phyloP scores from a whole-genome alignment of 768 basidiomycete species.

The Pisolithus microcarpus region DNA sequence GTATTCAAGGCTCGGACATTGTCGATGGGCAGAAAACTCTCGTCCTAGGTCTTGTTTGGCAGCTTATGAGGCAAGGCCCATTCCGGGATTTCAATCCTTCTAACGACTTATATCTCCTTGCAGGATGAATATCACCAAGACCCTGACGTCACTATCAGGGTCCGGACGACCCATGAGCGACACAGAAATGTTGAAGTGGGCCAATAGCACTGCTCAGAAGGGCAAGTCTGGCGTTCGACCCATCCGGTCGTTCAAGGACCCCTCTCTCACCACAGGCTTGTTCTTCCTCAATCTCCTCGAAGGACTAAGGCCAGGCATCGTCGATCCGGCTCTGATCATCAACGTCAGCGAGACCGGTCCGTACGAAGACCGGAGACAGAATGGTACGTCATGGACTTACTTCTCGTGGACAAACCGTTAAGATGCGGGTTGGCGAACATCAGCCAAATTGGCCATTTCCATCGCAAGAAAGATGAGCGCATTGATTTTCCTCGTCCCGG shows the following conservation, averaged over 20 bases:
- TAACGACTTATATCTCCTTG: neutral
- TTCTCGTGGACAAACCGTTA: neutral
- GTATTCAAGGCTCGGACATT: conserved; percentile 96
- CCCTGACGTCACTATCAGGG: conserved; percentile 63
- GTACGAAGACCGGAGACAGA: conserved; percentile 87
- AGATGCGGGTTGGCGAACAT: conserved; percentile 3
- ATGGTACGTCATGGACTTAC: conserved; percentile 53
- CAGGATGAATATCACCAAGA: conserved; percentile 86
- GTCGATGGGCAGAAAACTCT: conserved; percentile 90
- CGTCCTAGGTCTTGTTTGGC: conserved; percentile 96
- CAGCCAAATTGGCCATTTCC: conserved; percentile 95
- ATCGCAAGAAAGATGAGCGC: conserved; percentile 98
- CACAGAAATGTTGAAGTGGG: conserved; percentile 93
- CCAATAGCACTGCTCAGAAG: conserved; percentile 80
- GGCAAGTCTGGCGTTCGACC: conserved; percentile 49
- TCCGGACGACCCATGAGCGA: conserved; percentile 84
- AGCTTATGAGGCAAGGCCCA: conserved; percentile 74
- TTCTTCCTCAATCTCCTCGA: conserved; percentile 94
- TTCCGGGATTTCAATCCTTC: neutral
- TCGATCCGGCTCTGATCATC: conserved; percentile 78
- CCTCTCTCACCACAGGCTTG: conserved; percentile 75
- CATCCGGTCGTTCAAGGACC: conserved; percentile 94
- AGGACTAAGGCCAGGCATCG: conserved; percentile 87
- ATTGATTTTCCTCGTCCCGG: conserved; percentile 92
- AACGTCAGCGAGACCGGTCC: conserved; percentile 50